Evolutionary conservation across 208 protist species (phyloP).

Genomic region (Trypanosoma avium): DNA sequence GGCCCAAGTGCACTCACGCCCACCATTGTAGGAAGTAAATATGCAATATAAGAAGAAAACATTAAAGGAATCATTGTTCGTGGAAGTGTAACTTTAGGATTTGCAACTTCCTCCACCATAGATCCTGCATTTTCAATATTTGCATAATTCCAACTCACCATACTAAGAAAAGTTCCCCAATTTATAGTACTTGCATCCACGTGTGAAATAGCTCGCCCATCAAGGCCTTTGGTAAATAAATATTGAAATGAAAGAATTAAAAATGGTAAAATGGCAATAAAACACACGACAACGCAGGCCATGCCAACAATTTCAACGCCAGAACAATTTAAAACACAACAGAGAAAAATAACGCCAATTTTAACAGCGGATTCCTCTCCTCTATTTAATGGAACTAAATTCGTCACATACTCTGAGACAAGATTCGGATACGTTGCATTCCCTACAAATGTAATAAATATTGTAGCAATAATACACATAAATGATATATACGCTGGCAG

Average conservation of each 20-base stretch:
- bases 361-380: slow-evolving; percentile 51
- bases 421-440: slow-evolving; percentile 84
- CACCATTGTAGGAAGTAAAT: slow-evolving; percentile 77
- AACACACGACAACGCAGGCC: slow-evolving; percentile 59
- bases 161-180: slow-evolving; percentile 76
- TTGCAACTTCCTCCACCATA: slow-evolving; percentile 73
- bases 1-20: slow-evolving; percentile 74
- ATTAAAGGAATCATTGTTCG: slow-evolving; percentile 67
- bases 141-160: slow-evolving; percentile 88
- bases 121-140: slow-evolving; percentile 87
- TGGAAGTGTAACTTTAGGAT: slow-evolving; percentile 55
- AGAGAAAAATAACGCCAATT: slow-evolving; percentile 59
- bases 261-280: slow-evolving; percentile 70
- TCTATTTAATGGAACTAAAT: slow-evolving; percentile 38
- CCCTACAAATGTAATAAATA: slow-evolving; percentile 84
- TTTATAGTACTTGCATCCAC: slow-evolving; percentile 52
- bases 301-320: slow-evolving; percentile 77
- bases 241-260: slow-evolving; percentile 64
- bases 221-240: slow-evolving; percentile 70
- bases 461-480: slow-evolving; percentile 66
- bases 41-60: slow-evolving; percentile 74
- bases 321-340: slow-evolving; percentile 69
- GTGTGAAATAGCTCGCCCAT: slow-evolving; percentile 54
- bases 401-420: slow-evolving; percentile 63
- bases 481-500: slow-evolving; percentile 77